Base-by-base conservation (phyloP, 2,329 filamentous ascomycete species). In the Plenodomus lindquistii region DNA sequence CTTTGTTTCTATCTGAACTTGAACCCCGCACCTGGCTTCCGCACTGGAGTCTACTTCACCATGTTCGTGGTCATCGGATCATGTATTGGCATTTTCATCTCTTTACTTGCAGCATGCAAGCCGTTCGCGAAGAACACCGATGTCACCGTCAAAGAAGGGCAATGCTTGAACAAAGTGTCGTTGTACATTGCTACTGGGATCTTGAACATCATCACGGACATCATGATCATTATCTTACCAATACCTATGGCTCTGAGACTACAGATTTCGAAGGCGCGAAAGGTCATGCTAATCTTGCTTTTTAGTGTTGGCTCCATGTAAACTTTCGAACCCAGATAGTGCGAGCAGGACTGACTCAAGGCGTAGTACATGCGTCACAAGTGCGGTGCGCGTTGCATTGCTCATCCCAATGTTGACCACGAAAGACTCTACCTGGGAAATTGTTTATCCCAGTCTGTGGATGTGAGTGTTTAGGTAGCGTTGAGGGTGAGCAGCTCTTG, bases 21-120 rank as follows among this genome's bases (percentile, higher is more conserved):
- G n/a, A n/a, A n/a, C n/a, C n/a, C n/a, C n/a, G n/a, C n/a, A n/a
- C n/a, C n/a, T n/a, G n/a, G 40, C 2, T 56, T 56, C 16, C 50
- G 44, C 29, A 48, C 31, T 10, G 17, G 46, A 17, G 53, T 56
- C 1, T 45, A 46, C 22, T 20, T 51, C n/a, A 55, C 50, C 31
- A 60, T 56, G 45, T 55, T 58, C n/a, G 42, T 62, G 29, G 50
- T 60, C 3, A 21, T 60, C 21, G 48, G 52, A 10, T 60, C 49
- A 21, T 54, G 50, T 31, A 31, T 59, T 27, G 52, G 51, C 39
- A 48, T 58, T 4, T 48, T 58, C 36, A 22, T 62, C 40, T 52
- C 59, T 11, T 43, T 60, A 21, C 44, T 60, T 17, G 50, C 51
- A 44, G 46, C 59, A 18, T 62, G 59, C 48, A 42, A 16, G 18